phyloP scores from a whole-genome alignment of 257 asterid genomes.

The Nicotiana benthamiana region DNA sequence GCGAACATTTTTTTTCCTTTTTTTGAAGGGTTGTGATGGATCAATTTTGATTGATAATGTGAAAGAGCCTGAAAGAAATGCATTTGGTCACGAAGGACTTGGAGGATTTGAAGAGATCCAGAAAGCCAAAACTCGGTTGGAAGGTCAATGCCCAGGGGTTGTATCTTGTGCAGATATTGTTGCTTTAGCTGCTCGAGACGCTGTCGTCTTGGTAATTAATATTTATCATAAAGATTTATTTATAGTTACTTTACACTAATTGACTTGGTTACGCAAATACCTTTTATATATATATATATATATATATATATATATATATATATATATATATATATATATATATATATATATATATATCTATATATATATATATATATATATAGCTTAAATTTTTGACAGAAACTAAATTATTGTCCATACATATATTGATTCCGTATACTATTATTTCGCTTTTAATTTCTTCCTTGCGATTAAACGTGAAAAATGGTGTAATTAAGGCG shows the following conservation, averaged over 20 bases:
- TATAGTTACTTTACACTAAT: no score
- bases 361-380: no score
- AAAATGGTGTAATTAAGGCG: no score
- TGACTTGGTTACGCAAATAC: no score
- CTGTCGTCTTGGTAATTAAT: slow-evolving; percentile 20
- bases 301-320: no score
- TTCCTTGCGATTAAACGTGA: no score
- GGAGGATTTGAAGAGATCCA: slow-evolving; percentile 20
- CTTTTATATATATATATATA: no score
- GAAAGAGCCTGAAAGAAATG: slow-evolving; percentile 9
- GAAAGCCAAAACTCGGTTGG: slow-evolving; percentile 25
- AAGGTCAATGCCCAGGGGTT: slow-evolving; percentile 31
- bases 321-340: no score
- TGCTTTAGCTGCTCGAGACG: slow-evolving; percentile 47
- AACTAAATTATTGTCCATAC: no score
- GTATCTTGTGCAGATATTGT: slow-evolving; percentile 48
- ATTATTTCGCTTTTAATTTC: no score
- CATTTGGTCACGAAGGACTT: slow-evolving; percentile 30
- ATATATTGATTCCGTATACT: no score
- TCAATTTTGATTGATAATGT: slow-evolving; percentile 28
- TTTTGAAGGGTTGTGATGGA: slow-evolving; percentile 39
- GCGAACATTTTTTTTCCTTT: not conserved
- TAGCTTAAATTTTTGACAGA: not conserved
- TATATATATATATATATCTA: no score
- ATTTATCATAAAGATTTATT: not conserved